phyloP scores from a whole-genome alignment of 257 asterid genomes.

The Jaltomata sinuosa region DNA sequence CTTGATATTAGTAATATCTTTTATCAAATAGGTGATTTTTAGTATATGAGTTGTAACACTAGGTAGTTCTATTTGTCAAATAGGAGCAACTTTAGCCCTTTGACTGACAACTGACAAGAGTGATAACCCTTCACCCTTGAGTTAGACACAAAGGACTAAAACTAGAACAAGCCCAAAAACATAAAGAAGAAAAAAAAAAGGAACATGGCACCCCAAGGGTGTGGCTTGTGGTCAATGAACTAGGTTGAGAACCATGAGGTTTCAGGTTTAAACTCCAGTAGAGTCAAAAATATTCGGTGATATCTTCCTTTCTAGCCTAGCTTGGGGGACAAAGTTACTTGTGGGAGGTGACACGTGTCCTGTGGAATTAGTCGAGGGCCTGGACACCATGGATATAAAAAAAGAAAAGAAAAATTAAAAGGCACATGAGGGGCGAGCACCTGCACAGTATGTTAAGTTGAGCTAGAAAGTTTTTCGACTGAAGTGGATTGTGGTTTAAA shows the following conservation, averaged over 20 bases:
- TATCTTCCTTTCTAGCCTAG: background rate
- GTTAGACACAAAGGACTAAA: background rate
- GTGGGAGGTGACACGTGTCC: background rate
- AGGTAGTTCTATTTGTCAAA: background rate
- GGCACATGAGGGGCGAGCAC: background rate
- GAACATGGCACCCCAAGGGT: background rate
- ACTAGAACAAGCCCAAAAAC: background rate
- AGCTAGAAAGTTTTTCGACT: background rate
- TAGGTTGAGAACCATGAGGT: background rate
- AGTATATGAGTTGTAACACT: background rate
- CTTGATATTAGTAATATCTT: background rate
- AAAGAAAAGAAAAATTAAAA: background rate
- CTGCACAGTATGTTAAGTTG: background rate
- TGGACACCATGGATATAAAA: background rate
- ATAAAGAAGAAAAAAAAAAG: background rate
- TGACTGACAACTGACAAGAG: background rate
- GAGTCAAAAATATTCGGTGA: background rate
- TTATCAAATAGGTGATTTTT: background rate
- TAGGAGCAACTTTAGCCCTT: background rate
- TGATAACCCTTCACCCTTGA: background rate
- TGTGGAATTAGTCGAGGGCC: background rate
- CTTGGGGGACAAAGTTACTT: background rate
- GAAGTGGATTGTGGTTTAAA: background rate
- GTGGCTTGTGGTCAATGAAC: background rate
- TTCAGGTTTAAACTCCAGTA: background rate